Evolutionary conservation across 495 filamentous ascomycete genomes (phyloP), one percentile per base, ranked within the genome.

Genomic region (Aspergillus sclerotiicarbonarius): DNA sequence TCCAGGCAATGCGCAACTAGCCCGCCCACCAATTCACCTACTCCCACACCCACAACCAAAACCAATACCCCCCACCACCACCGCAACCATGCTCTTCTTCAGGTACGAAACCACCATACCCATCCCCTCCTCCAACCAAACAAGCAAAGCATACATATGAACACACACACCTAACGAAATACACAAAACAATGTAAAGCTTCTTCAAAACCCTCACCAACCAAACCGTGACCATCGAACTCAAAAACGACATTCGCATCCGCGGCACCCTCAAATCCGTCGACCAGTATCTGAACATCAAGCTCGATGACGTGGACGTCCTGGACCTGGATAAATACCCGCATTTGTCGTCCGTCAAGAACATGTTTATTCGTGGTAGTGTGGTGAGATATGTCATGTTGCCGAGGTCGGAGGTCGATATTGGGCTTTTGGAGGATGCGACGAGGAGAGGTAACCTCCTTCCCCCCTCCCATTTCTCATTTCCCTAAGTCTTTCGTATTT

Each of bases 261-360:
- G 89, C 58, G 94, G 94, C 58, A 92, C 86, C 19, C 83, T 98
- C 60, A 98, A 97, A 79, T 92, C 88, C 61, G 94, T 98, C 61
- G 94, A 98, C 73, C 95, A 98, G 72, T 98, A 92, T 75, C 86
- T 98, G 61, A 98, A 98, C 77, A 98, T 98, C 79, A 98, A 98
- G 78, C 84, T 98, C 37, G 93, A 98, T 68, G 89, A 97, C 69
- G 92, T 98, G 61, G 81, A 85, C 61, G 92, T 96, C 15, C 77
- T 95, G 31, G 94, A 98, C 51, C 90, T 98, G 71, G 72, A 89
- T 64, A 90, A 90, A 70, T 98, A 95, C 67, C 95, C 94, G 20
- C 94, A 98, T 71, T 72, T 98, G 68, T 87, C 84, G 32, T 94
- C 92, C n/a, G 91, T 96, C 56, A 96, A 95, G 78, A 98, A 96